Conservation (phyloP, 345 rosid species). For the Excoecaria cochinchinensis region DNA sequence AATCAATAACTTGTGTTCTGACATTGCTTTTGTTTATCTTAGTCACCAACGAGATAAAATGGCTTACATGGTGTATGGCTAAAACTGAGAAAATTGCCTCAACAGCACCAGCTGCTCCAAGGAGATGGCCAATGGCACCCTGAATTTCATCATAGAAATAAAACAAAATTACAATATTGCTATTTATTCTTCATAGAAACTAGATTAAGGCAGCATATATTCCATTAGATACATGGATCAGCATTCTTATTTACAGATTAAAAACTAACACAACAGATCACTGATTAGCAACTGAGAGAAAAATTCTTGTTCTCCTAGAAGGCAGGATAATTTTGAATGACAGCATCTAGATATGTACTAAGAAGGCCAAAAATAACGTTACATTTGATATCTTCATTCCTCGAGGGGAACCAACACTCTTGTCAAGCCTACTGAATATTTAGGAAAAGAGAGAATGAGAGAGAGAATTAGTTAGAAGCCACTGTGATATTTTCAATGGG, state of each 20-base stretch:
- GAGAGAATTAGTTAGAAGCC: too few species aligned
- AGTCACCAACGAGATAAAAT: background rate
- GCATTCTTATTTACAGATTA: background rate
- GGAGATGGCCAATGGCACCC: slow-evolving; percentile 97
- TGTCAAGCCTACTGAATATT: too few species aligned
- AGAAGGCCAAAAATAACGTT: background rate
- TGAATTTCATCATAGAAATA: slow-evolving; percentile 27
- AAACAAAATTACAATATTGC: background rate
- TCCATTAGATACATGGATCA: background rate
- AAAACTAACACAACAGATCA: background rate
- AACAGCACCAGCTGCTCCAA: slow-evolving; percentile 97
- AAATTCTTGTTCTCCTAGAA: background rate
- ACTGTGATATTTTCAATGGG: too few species aligned
- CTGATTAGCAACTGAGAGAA: background rate
- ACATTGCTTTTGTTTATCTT: background rate
- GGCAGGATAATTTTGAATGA: background rate
- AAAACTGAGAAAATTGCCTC: slow-evolving; percentile 82
- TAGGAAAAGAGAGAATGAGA: too few species aligned
- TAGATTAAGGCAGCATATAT: background rate
- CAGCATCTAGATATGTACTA: background rate
- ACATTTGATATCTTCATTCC: too few species aligned
- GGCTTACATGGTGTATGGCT: slow-evolving; percentile 64
- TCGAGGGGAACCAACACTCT: too few species aligned
- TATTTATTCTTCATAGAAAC: background rate
- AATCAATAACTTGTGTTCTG: background rate